phyloP scores from a whole-genome alignment of 306 rosid genomes.

The Rosa lucieae region DNA sequence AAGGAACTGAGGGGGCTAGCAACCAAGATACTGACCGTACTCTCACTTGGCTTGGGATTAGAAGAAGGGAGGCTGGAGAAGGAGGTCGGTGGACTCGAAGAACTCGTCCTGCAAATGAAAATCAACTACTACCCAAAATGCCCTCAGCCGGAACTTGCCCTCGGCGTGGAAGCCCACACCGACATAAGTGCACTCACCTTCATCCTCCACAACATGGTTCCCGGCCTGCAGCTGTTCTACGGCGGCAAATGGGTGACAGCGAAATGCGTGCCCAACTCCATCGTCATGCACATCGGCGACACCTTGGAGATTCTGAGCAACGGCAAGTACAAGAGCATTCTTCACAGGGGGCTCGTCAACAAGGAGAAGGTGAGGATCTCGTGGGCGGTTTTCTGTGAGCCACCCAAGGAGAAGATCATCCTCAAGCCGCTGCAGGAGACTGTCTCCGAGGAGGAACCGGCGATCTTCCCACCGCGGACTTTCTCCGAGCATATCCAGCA shows the following conservation, averaged over 20 bases:
- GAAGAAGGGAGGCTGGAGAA: constrained; percentile 74
- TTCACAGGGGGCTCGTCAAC: constrained; percentile 81
- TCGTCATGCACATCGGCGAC: constrained; percentile 86
- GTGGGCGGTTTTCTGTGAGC: constrained; percentile 91
- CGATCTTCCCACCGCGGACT: constrained; percentile 73
- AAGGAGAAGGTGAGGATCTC: constrained; percentile 85
- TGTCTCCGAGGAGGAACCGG: constrained; percentile 48
- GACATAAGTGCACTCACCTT: constrained; percentile 80
- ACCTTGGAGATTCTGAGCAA: constrained; percentile 82
- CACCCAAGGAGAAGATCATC: constrained; percentile 83
- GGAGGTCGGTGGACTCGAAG: constrained; percentile 81
- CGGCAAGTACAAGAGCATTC: constrained; percentile 76
- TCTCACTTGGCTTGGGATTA: constrained; percentile 66
- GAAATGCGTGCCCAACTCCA: constrained; percentile 70
- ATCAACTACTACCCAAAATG: constrained; percentile 84
- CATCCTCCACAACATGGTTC: constrained; percentile 88
- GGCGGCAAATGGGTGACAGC: constrained; percentile 72
- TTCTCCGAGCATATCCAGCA: constrained; percentile 79
- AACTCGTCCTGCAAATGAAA: constrained; percentile 74
- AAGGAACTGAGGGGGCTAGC: constrained; percentile 58
- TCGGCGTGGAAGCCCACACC: constrained; percentile 88
- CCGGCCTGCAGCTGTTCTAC: constrained; percentile 79
- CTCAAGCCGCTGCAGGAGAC: constrained; percentile 70
- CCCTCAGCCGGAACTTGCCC: constrained; percentile 87
- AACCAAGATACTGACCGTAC: constrained; percentile 40